Conservation (phyloP, 805 yeast species). For the Teunomyces cretensis region DNA sequence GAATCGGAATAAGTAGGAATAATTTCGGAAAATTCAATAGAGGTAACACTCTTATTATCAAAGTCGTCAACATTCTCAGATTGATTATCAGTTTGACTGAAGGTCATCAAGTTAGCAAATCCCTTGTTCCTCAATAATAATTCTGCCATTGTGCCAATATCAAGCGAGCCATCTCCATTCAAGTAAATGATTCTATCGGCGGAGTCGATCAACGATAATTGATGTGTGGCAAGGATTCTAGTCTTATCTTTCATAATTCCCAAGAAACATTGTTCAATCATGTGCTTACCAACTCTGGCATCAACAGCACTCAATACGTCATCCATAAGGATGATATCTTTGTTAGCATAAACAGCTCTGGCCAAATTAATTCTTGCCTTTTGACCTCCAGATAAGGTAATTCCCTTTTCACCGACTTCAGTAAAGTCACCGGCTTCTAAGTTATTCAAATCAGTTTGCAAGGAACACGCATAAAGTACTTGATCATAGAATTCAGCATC, state of each 20-base stretch:
- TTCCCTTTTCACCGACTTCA: constrained; percentile 39
- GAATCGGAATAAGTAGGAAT: background rate
- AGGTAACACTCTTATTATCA: constrained; percentile 5
- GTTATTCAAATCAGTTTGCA: constrained; percentile 60
- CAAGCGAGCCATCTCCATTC: constrained; percentile 31
- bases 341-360: constrained; percentile 31
- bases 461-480: constrained; percentile 56
- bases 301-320: constrained; percentile 41
- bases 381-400: constrained; percentile 40
- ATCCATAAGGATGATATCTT: constrained; percentile 30
- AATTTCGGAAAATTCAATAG: background rate
- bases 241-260: constrained; percentile 28
- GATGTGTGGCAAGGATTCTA: constrained; percentile 37
- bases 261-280: constrained; percentile 30
- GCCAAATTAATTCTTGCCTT: constrained; percentile 37
- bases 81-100: background rate
- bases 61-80: background rate
- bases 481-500: constrained; percentile 23
- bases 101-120: constrained; percentile 5
- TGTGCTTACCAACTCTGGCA: constrained; percentile 38
- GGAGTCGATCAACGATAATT: constrained; percentile 30
- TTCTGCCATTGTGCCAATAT: constrained; percentile 28
- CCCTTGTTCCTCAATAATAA: constrained; percentile 10
- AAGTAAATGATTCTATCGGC: constrained; percentile 31
- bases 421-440: constrained; percentile 51